A percentile compares a stretch with the other conserved stretches of the same genome.
These are phyloP conservation scores for Plasmodium malariae DNA, from an alignment of 169 alveolate genomes.

Conservation along the genomic window DNA sequence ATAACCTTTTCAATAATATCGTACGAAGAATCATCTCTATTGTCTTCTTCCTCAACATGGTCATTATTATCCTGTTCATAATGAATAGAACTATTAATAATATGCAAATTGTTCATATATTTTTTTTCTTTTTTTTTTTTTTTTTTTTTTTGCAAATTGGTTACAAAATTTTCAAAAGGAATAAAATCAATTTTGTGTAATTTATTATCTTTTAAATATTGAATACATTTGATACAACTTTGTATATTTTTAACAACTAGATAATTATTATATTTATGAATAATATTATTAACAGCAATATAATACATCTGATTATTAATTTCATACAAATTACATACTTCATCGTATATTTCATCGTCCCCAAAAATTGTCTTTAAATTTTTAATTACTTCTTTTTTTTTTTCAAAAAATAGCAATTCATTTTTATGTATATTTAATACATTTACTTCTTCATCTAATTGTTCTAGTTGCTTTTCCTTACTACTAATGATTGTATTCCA, in stretches of 20 bases:
- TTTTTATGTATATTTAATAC: constrained; percentile 77
- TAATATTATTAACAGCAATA: constrained; percentile 80
- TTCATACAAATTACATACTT: constrained; percentile 78
- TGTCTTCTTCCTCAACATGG: not conserved
- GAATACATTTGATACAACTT: constrained; percentile 76
- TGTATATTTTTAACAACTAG: constrained; percentile 77
- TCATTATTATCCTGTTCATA: not conserved
- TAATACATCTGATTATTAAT: constrained; percentile 78
- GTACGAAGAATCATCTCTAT: not conserved
- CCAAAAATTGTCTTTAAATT: constrained; percentile 73
- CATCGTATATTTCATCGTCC: constrained; percentile 80
- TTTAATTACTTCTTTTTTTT: constrained; percentile 74
- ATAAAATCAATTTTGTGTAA: constrained; percentile 80
- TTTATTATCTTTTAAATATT: constrained; percentile 73
- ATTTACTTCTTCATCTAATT: constrained; percentile 73
- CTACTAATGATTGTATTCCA: not conserved
- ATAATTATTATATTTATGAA: constrained; percentile 77
- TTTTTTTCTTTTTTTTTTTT: constrained; percentile 25
- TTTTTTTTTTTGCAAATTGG: constrained; percentile 34
- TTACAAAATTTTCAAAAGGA: constrained; percentile 76
- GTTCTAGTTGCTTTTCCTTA: constrained; percentile 69
- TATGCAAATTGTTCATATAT: not conserved
- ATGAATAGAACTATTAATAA: not conserved
- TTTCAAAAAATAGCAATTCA: constrained; percentile 76
- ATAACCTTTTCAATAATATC: constrained; percentile 23